Evolutionary conservation across 192 early-diverging fungal genomes (phyloP).

Genomic region (Pilaira anomala): DNA sequence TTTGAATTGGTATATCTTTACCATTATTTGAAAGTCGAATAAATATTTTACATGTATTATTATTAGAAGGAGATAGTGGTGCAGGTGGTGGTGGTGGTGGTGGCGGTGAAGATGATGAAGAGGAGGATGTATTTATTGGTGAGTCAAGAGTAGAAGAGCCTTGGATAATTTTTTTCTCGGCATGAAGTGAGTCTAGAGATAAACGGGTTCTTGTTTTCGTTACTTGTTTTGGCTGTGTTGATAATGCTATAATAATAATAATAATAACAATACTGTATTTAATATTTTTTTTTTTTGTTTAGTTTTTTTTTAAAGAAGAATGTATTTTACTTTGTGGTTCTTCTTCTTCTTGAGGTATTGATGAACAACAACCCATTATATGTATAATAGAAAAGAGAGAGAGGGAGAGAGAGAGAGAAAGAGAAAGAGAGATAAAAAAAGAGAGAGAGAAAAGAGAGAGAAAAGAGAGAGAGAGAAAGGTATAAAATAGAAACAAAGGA

Average conservation of each 20-base stretch:
- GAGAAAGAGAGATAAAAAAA: too few species aligned
- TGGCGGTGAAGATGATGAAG: neutral
- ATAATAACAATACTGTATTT: too few species aligned
- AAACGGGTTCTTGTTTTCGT: neutral
- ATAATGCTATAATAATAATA: neutral
- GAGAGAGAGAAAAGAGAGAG: too few species aligned
- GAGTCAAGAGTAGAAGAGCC: neutral
- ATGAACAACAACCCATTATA: slow-evolving; percentile 17
- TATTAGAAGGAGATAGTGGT: neutral
- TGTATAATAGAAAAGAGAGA: neutral
- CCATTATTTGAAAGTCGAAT: slow-evolving; percentile 13
- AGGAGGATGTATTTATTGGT: neutral
- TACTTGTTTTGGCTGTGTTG: too few species aligned
- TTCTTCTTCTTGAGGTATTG: slow-evolving; percentile 1
- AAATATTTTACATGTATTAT: neutral
- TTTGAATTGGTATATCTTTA: neutral
- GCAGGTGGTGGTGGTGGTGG: neutral
- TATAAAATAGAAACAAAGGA: neutral
- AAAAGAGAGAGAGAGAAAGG: too few species aligned
- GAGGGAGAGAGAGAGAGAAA: neutral
- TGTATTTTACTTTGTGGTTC: neutral
- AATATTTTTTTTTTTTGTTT: neutral
- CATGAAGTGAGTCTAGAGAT: neutral
- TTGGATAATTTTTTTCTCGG: neutral
- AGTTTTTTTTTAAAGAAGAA: neutral